A percentile compares a stretch with the other conserved stretches of the same genome.
Evolutionary conservation across 78 protist genomes (phyloP).

Genomic region (Dictyostelium firmibasis): DNA sequence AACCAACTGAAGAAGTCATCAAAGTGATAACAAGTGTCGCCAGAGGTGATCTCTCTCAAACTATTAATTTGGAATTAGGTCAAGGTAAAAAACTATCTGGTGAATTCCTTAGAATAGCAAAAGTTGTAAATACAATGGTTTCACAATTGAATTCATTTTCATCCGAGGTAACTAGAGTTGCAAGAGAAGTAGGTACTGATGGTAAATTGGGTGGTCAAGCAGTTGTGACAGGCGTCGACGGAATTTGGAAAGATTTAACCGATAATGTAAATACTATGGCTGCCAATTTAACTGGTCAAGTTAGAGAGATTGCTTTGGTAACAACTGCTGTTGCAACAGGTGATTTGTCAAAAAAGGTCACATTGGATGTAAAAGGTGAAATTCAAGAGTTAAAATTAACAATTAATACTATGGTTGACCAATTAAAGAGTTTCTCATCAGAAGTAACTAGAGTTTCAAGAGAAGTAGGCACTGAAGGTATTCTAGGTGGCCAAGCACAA

Average conservation of each 20-base stretch:
- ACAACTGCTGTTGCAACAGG: conserved; percentile 80
- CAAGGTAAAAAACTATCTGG: conserved; percentile 53
- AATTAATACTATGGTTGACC: conserved; percentile 82
- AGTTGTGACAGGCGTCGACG: conserved; percentile 57
- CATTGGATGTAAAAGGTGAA: conserved; percentile 58
- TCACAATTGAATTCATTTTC: conserved; percentile 62
- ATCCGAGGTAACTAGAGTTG: conserved; percentile 77
- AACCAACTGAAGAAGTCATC: conserved; percentile 62
- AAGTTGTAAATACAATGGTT: conserved; percentile 81
- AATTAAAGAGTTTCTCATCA: conserved; percentile 41
- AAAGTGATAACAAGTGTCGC: conserved; percentile 68
- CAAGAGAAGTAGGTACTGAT: conserved; percentile 74
- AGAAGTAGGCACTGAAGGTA: conserved; percentile 85
- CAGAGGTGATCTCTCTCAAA: conserved; percentile 74
- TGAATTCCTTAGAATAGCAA: conserved; percentile 72
- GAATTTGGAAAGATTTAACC: conserved; percentile 76
- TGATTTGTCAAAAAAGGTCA: conserved; percentile 73
- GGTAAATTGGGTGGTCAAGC: conserved; percentile 82
- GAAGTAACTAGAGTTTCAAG: conserved; percentile 78
- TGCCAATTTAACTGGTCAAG: conserved; percentile 69
- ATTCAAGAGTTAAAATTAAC: conserved; percentile 72
- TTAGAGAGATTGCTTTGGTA: conserved; percentile 65
- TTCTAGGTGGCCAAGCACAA: conserved; percentile 80
- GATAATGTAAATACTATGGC: conserved; percentile 81
- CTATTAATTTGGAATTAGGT: conserved; percentile 55